Evolutionary conservation across 192 early-diverging fungal genomes (phyloP).

Genomic region (Chytriomyces sp.): DNA sequence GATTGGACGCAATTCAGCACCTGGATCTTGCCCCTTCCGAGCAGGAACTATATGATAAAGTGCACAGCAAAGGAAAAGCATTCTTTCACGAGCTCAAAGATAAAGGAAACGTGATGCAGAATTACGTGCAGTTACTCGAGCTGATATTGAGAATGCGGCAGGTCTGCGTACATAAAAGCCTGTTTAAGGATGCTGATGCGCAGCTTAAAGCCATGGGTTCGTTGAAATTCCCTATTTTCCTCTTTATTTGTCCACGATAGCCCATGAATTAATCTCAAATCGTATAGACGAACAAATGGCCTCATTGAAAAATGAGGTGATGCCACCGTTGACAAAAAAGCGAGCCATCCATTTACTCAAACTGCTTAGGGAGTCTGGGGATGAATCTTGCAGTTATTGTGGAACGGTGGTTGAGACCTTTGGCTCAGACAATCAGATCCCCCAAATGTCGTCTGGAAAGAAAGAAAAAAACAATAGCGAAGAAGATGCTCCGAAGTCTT

Average conservation of each 20-base stretch:
- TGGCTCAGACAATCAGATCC: neutral
- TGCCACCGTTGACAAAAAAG: conserved; percentile 40
- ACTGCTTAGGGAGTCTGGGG: conserved; percentile 52
- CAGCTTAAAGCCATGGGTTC: conserved; percentile 30
- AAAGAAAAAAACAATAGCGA: conserved; percentile 3
- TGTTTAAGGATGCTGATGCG: conserved; percentile 44
- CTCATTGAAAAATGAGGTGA: conserved; percentile 23
- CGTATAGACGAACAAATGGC: conserved; percentile 25
- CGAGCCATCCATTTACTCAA: conserved; percentile 40
- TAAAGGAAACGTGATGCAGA: conserved; percentile 38
- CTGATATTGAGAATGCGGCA: conserved; percentile 58
- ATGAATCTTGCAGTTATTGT: conserved; percentile 50
- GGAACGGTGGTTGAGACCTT: conserved; percentile 33
- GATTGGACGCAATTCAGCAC: conserved; percentile 28
- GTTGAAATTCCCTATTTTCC: neutral
- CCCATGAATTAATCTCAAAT: neutral
- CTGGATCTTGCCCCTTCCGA: conserved; percentile 50
- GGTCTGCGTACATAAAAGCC: conserved; percentile 46
- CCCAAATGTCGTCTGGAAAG: neutral
- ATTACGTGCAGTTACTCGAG: conserved; percentile 57
- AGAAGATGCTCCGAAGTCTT: conserved; percentile 9
- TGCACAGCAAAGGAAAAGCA: conserved; percentile 38
- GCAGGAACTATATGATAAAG: conserved; percentile 50
- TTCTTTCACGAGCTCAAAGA: conserved; percentile 44
- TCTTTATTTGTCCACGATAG: neutral